Conservation (phyloP, 2,329 filamentous ascomycete genomes). For the Nemania serpens region DNA sequence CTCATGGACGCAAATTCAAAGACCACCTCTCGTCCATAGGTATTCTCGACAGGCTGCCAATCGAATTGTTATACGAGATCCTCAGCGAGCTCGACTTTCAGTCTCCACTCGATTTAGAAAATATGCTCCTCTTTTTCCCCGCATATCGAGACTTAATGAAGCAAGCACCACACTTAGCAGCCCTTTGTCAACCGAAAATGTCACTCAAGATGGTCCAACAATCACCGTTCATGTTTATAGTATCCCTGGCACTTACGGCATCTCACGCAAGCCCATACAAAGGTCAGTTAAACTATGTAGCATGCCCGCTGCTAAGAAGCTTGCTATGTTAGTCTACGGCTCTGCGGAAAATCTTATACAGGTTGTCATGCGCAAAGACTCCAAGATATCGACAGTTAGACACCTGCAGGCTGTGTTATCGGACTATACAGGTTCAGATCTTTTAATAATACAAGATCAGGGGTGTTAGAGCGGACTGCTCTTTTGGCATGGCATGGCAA, state of each 20-base stretch:
- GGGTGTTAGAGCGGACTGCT: conserved; percentile 2
- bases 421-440: conserved; percentile 6
- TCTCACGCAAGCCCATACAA: not conserved
- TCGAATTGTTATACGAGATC: conserved; percentile 6
- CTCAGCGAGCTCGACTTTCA: conserved; percentile 9
- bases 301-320: conserved; percentile 1
- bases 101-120: conserved; percentile 10
- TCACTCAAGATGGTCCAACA: conserved; percentile 8
- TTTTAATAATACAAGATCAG: not conserved
- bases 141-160: conserved; percentile 13
- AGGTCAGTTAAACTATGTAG: conserved; percentile 7
- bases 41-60: conserved; percentile 14
- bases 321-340: conserved; percentile 3
- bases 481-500: conserved; percentile 19
- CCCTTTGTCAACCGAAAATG: conserved; percentile 10
- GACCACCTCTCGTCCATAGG: conserved; percentile 6
- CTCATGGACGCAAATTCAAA: conserved; percentile 4
- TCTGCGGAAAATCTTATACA: conserved; percentile 4
- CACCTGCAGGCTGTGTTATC: conserved; percentile 6
- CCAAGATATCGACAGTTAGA: not conserved
- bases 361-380: conserved; percentile 1
- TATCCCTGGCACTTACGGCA: conserved; percentile 10
- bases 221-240: conserved; percentile 12
- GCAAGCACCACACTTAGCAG: conserved; percentile 15
- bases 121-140: not conserved